Conservation (phyloP, 768 basidiomycete genomes). For the Russula brevipes region DNA sequence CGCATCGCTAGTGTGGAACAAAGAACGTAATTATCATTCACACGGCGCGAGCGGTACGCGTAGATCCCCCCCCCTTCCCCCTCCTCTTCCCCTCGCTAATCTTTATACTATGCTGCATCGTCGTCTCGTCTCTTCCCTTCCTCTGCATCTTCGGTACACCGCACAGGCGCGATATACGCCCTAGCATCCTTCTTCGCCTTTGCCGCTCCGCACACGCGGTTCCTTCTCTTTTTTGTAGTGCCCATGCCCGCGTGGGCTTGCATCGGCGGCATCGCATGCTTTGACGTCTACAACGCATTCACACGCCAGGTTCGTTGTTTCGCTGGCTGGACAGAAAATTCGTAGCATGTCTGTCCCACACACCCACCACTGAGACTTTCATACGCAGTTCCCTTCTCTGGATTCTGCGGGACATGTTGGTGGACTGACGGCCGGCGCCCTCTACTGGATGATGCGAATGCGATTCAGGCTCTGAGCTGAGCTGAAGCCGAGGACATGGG, state of each 20-base stretch:
- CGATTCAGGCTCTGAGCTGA: conserved; percentile 6
- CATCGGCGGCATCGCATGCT: conserved; percentile 61
- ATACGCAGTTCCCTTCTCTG: conserved; percentile 7
- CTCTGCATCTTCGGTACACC: background rate
- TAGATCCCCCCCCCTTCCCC: background rate
- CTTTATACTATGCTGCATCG: too few relatives aligned
- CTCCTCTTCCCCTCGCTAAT: background rate
- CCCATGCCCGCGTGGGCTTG: conserved; percentile 77
- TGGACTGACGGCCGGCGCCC: conserved; percentile 16
- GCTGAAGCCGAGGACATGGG: background rate
- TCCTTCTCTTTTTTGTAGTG: conserved; percentile 69
- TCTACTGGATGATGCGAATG: conserved; percentile 18
- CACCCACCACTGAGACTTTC: background rate
- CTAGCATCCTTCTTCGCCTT: conserved; percentile 69
- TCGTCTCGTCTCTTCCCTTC: too few relatives aligned
- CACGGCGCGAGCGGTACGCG: conserved; percentile 71
- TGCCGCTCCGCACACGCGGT: conserved; percentile 56
- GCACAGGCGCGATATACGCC: conserved; percentile 64
- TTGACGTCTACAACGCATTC: conserved; percentile 45
- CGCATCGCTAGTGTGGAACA: conserved; percentile 46
- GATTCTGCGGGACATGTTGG: conserved; percentile 23
- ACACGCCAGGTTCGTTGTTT: conserved; percentile 31
- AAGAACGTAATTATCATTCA: conserved; percentile 35
- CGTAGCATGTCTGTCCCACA: background rate
- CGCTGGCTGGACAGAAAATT: background rate